Conservation (phyloP, 1,284 basidiomycete species). For the Grifola frondosa region DNA sequence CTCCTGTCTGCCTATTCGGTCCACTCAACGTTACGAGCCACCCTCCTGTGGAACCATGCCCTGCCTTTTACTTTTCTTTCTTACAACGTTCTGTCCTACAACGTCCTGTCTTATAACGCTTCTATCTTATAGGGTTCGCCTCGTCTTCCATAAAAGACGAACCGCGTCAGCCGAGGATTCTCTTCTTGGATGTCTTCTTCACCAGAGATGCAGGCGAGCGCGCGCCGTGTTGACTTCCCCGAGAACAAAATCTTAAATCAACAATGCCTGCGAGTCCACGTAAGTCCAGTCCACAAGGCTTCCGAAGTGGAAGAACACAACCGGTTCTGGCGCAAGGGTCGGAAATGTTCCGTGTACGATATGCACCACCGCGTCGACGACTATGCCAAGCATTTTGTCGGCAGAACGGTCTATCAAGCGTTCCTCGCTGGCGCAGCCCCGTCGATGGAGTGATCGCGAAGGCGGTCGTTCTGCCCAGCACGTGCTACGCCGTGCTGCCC, state of each 20-base stretch:
- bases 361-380: constrained; percentile 41
- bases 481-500: constrained; percentile 37
- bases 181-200: constrained; percentile 62
- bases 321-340: constrained; percentile 47
- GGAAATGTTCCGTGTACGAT: constrained; percentile 43
- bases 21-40: too few relatives aligned
- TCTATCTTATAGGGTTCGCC: too few relatives aligned
- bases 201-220: constrained; percentile 40
- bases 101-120: too few relatives aligned
- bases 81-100: too few relatives aligned
- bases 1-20: too few relatives aligned
- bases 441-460: constrained; percentile 40
- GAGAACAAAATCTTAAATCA: constrained; percentile 41
- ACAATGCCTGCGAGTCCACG: constrained; percentile 47
- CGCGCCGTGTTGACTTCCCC: constrained; percentile 40
- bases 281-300: constrained; percentile 38
- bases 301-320: constrained; percentile 35
- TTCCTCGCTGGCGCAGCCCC: constrained; percentile 48
- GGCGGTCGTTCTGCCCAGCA: constrained; percentile 36
- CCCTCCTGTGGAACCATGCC: too few relatives aligned
- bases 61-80: too few relatives aligned
- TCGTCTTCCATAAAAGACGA: too few relatives aligned
- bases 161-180: too few relatives aligned
- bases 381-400: constrained; percentile 35
- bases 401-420: constrained; percentile 45